Evolutionary conservation across 192 early-diverging fungal genomes (phyloP), one percentile per base, ranked within the genome.

Genomic region (Umbelopsis ramanniana): DNA sequence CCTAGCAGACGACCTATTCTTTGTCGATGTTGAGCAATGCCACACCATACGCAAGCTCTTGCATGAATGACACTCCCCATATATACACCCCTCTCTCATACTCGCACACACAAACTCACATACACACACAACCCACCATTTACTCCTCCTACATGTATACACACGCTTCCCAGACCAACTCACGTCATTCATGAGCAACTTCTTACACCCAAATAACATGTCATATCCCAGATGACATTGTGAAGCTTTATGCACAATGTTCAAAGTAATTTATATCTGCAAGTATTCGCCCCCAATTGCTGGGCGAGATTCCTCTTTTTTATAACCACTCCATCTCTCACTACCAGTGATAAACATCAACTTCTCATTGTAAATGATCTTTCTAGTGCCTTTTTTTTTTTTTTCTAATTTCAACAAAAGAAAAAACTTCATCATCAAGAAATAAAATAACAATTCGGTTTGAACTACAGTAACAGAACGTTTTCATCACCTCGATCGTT

Each of bases 1-100:
- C 40, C 26, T 15, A 37, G 15, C 57, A 29, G 5, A 19, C 48
- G 48, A 50, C 48, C 9, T 22, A 10, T 76, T 68, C 43, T 53
- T 57, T 54, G 66, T 76, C 29, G 70, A 76, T 72, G 70, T 71
- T 21, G 75, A 76, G 35, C 63, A 76, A 26, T 76, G 70, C n/a
- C 70, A 76, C 54, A 76, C 75, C 6, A 68, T 76, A 54, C 46
- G 68, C 6, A 63, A 37, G 33, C 26, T 37, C 33, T n/a, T 35
- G 33, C 33, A 63, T 14, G 57, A 29, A 63, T 63, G 57, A 63
- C 11, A n/a, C 26, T 5, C 53, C 29, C 29, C 53, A 54, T 26
- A 22, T 26, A 43, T 43, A 43, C 23, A 7, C 26, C 23, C 26
- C 26, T 24, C 22, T 22, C 24, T 53, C 21, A n/a, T 24, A 24